phyloP scores from a whole-genome alignment of 169 alveolate genomes.

The Cryptosporidium andersoni region DNA sequence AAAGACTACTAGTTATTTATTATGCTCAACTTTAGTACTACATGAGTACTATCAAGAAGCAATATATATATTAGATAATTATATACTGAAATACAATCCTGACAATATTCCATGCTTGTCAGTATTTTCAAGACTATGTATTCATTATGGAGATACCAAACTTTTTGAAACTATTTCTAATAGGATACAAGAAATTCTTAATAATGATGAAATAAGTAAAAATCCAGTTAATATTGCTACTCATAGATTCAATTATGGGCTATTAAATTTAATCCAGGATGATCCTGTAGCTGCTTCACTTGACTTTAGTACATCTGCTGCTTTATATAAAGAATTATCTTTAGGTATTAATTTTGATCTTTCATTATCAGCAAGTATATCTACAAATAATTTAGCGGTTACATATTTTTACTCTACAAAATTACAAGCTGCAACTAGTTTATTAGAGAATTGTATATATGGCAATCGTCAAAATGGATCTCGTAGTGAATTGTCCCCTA shows the following conservation, averaged over 20 bases:
- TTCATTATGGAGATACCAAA: conserved; percentile 34
- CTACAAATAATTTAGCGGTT: conserved; percentile 54
- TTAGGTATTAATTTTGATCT: conserved; percentile 16
- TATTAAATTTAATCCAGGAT: conserved; percentile 56
- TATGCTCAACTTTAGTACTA: conserved; percentile 28
- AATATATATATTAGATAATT: not conserved
- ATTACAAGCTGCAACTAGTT: conserved; percentile 22
- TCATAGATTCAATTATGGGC: conserved; percentile 69
- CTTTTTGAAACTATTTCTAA: conserved; percentile 1
- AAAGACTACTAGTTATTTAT: conserved; percentile 12
- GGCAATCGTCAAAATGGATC: no score
- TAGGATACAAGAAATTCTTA: conserved; percentile 24
- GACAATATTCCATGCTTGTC: conserved; percentile 42
- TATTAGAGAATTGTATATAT: conserved; percentile 27
- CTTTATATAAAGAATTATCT: conserved; percentile 53
- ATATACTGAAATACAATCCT: conserved; percentile 30
- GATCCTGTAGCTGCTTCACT: conserved; percentile 69
- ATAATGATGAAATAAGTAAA: conserved; percentile 10
- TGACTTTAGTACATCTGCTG: conserved; percentile 63
- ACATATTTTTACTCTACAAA: conserved; percentile 59
- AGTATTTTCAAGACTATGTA: conserved; percentile 20
- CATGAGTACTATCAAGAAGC: conserved; percentile 54
- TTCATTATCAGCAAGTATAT: conserved; percentile 21
- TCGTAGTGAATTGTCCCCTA: conserved; percentile 15
- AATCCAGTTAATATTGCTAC: conserved; percentile 50